Conservation (phyloP, 805 yeast species). For the Saccharomycopsis vini region DNA sequence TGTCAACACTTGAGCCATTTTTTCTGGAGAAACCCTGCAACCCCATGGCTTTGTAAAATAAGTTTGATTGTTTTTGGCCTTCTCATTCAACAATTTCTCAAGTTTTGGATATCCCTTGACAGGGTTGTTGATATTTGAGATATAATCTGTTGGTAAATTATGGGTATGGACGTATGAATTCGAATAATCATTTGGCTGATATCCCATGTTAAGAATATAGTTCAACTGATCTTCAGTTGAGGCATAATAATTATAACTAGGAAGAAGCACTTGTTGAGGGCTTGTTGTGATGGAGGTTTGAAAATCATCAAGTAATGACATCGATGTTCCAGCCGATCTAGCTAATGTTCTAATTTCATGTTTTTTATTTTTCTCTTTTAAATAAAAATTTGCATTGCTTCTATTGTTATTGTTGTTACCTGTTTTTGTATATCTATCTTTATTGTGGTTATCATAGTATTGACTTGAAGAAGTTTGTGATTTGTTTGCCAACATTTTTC, state of each 20-base stretch:
- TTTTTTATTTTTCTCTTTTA: too few species aligned
- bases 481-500: too few species aligned
- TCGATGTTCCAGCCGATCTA: not conserved
- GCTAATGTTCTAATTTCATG: not conserved
- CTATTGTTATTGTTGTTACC: too few species aligned
- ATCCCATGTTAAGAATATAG: not conserved
- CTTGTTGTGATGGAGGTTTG: not conserved
- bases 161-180: constrained; percentile 60
- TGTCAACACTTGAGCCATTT: constrained; percentile 49
- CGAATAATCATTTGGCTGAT: constrained; percentile 62
- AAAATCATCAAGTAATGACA: not conserved
- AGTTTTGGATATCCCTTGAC: constrained; percentile 83
- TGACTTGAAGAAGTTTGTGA: too few species aligned
- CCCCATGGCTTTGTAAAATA: constrained; percentile 63
- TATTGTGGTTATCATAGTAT: too few species aligned
- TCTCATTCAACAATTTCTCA: constrained; percentile 56
- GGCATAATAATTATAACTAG: not conserved
- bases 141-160: constrained; percentile 49
- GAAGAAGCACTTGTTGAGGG: too few species aligned
- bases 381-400: too few species aligned
- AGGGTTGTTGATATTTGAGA: constrained; percentile 57
- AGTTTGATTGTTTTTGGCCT: constrained; percentile 44
- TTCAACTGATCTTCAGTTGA: not conserved
- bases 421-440: too few species aligned
- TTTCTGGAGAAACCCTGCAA: constrained; percentile 36